Percentiles rank a stretch among this genome's conserved stretches.
These are phyloP conservation scores for Begonia fuchsioides DNA, from an alignment of 306 rosid genomes.

Conservation along the genomic window DNA sequence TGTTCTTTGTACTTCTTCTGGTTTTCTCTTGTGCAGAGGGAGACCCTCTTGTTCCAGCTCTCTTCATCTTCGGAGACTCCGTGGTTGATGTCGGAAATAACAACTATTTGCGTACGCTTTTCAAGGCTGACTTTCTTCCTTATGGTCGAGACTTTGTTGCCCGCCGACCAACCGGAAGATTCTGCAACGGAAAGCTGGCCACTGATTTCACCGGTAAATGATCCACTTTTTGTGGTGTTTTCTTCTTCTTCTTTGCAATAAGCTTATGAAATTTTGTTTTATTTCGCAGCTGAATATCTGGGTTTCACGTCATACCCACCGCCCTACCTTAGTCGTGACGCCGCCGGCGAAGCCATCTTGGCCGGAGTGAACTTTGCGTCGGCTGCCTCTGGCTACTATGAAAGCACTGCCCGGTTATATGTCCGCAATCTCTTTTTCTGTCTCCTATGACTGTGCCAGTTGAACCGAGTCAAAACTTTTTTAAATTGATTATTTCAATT, in stretches of 20 bases:
- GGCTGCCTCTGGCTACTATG: constrained; percentile 45
- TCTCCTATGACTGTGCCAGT: too few species aligned
- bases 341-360: constrained; percentile 31
- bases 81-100: constrained; percentile 51
- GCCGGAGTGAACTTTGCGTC: constrained; percentile 57
- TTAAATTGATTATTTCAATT: too few species aligned
- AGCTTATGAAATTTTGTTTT: not conserved
- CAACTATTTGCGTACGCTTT: constrained; percentile 25
- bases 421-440: constrained; percentile 15
- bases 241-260: not conserved
- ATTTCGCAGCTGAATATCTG: constrained; percentile 35
- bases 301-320: constrained; percentile 49
- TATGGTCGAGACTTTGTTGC: constrained; percentile 55
- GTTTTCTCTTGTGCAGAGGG: constrained; percentile 17
- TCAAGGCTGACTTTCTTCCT: constrained; percentile 48
- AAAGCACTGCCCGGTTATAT: constrained; percentile 27
- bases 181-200: constrained; percentile 57
- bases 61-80: constrained; percentile 51
- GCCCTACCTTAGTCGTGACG: constrained; percentile 47
- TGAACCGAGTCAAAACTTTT: too few species aligned
- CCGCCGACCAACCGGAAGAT: constrained; percentile 51
- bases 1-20: constrained; percentile 13
- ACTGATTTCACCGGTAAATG: constrained; percentile 40
- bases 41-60: constrained; percentile 49
- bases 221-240: not conserved